A percentile compares a stretch with the other conserved stretches of the same genome.
These are phyloP conservation scores for Coemansia sp. DNA, from an alignment of 192 early-diverging fungal species.

Conservation along the genomic window DNA sequence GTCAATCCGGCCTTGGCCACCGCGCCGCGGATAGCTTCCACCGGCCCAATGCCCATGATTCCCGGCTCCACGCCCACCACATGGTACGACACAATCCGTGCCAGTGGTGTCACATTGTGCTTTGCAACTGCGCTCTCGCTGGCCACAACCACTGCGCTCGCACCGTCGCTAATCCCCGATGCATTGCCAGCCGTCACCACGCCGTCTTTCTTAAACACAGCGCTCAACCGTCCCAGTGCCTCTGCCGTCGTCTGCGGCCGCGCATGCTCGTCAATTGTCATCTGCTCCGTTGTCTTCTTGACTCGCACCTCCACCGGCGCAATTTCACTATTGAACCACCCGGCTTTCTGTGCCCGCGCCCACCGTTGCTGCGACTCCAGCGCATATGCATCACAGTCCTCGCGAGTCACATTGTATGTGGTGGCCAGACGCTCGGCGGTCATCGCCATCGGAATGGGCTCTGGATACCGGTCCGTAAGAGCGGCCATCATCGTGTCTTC, in stretches of 20 bases:
- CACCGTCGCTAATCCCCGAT: slow-evolving; percentile 94
- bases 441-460: slow-evolving; percentile 85
- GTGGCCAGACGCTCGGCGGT: slow-evolving; percentile 91
- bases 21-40: slow-evolving; percentile 82
- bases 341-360: slow-evolving; percentile 74
- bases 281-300: slow-evolving; percentile 63
- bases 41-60: slow-evolving; percentile 98
- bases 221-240: slow-evolving; percentile 69
- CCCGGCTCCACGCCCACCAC: slow-evolving; percentile 87
- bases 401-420: slow-evolving; percentile 78
- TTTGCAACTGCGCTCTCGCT: slow-evolving; percentile 81
- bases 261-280: slow-evolving; percentile 85
- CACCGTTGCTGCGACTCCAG: slow-evolving; percentile 83
- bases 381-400: slow-evolving; percentile 84
- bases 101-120: slow-evolving; percentile 78
- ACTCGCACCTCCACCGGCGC: slow-evolving; percentile 79
- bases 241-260: slow-evolving; percentile 85
- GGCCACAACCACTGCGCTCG: slow-evolving; percentile 82
- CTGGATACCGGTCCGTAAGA: slow-evolving; percentile 85
- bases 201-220: slow-evolving; percentile 91
- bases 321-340: slow-evolving; percentile 81
- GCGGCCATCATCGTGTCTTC: slow-evolving; percentile 86
- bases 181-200: slow-evolving; percentile 93
- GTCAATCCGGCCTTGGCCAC: slow-evolving; percentile 76
- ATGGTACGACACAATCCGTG: slow-evolving; percentile 81